Evolutionary conservation across 2,329 filamentous ascomycete genomes (phyloP).

Genomic region (Plectosphaerella cucumerina): DNA sequence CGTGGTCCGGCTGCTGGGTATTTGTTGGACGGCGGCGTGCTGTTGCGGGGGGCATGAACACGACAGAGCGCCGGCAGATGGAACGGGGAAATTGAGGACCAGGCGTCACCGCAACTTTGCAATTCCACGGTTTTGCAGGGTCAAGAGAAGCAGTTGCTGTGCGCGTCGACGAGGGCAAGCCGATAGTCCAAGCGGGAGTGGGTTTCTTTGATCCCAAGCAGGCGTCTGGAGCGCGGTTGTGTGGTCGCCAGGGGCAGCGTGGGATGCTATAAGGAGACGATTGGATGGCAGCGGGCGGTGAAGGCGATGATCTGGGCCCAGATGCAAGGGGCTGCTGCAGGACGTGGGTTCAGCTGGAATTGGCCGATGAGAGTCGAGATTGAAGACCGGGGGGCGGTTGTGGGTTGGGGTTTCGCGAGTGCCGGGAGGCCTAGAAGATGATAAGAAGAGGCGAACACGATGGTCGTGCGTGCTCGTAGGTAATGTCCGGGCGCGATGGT

Average conservation of each 20-base stretch:
- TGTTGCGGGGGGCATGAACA: background rate
- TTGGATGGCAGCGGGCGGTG: conserved; percentile 1
- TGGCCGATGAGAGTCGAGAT: conserved; percentile 1
- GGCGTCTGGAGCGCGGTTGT: background rate
- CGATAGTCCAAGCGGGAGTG: background rate
- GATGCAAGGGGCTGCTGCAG: background rate
- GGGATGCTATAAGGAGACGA: background rate
- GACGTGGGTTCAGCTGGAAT: conserved; percentile 1
- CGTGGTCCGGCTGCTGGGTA: background rate
- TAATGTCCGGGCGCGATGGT: too few relatives aligned
- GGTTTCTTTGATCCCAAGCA: background rate
- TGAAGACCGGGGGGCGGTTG: background rate
- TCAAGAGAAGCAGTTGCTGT: background rate
- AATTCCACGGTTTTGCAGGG: background rate
- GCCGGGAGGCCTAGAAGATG: background rate
- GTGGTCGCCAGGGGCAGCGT: conserved; percentile 1
- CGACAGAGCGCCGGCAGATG: background rate
- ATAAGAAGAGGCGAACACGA: background rate
- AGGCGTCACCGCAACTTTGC: background rate
- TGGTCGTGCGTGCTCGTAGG: too few relatives aligned
- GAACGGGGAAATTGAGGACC: background rate
- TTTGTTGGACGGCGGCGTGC: background rate
- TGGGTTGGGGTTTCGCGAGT: background rate
- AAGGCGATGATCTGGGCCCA: background rate
- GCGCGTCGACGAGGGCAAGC: background rate